A percentile compares a stretch with the other conserved stretches of the same genome.
Evolutionary conservation across 2,329 filamentous ascomycete genomes (phyloP).

Genomic region (Hymenoscyphus albidus): DNA sequence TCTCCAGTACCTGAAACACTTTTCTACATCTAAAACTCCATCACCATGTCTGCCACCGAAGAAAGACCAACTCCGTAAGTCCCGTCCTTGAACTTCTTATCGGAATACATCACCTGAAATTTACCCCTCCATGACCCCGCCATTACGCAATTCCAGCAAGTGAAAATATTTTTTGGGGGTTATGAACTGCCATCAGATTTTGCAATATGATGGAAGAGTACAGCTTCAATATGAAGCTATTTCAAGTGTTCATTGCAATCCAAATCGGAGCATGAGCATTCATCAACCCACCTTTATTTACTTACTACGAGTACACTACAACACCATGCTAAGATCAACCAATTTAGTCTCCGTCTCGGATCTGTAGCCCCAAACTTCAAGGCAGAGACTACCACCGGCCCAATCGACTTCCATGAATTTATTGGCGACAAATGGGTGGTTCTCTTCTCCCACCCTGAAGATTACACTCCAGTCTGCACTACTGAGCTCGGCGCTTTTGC

Average conservation of each 20-base stretch:
- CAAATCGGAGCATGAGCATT: background rate
- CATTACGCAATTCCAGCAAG: background rate
- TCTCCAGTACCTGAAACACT: background rate
- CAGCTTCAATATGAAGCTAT: background rate
- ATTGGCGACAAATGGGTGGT: conserved; percentile 76
- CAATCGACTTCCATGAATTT: conserved; percentile 80
- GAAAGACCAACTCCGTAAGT: conserved; percentile 22
- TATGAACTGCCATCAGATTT: background rate
- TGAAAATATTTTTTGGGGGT: background rate
- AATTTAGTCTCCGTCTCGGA: conserved; percentile 58
- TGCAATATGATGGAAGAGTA: background rate
- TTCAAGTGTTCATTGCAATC: background rate
- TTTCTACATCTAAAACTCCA: background rate
- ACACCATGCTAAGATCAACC: background rate
- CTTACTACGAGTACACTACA: background rate
- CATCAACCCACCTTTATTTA: background rate
- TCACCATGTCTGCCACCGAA: background rate
- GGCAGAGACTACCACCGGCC: conserved; percentile 73
- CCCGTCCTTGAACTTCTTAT: background rate
- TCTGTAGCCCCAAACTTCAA: conserved; percentile 74
- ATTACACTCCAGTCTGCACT: conserved; percentile 94
- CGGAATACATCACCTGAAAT: background rate
- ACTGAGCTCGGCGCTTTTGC: conserved; percentile 93
- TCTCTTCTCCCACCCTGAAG: conserved; percentile 81
- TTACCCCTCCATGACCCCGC: conserved; percentile 6